Evolutionary conservation across 1,284 basidiomycete species (phyloP), one percentile per base, ranked within the genome.

Genomic region (Papiliotrema terrestris): DNA sequence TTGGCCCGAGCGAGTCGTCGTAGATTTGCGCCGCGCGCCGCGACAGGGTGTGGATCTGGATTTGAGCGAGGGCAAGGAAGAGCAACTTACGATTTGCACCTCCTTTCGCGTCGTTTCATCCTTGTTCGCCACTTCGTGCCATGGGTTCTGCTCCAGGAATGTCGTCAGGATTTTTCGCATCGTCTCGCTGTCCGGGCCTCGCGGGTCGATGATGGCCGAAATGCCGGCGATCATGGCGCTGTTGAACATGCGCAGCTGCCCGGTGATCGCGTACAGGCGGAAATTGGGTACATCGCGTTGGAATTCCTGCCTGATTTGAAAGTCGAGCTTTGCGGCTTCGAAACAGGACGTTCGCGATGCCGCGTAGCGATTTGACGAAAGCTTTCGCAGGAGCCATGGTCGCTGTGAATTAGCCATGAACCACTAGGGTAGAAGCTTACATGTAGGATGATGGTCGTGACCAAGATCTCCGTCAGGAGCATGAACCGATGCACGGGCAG

Each of bases 161-260:
- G 75, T 73, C 0, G 69, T 68, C 44, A 77, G 57, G 47, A 75
- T 77, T 25, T 60, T 63, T 55, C 72, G 65, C 73, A 75, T 75
- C 47, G 71, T 66, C 50, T 73, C 72, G 2, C 67, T 60, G 54
- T 75, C 73, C 2, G 66, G 54, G 29, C 73, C 72, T n/a, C 71
- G 58, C 6, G 75, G 75, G 54, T 75, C 72, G 48, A 77, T 74
- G 54, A 77, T 77, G 11, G 75, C 75, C 9, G 67, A 71, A 8
- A 77, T 77, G 32, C 75, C 75, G 17, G 75, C 75, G 47, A 77
- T 76, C 75, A 77, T 77, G 2, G 74, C 74, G 26, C 69, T 71
- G 59, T 73, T 73, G 65, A 75, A 75, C 71, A 73, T 75, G 48
- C 68, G 72, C 58, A 72, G 73, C 53, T 73, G 72, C 11, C 70